These are phyloP conservation scores for Vitis hybrid DNA, from an alignment of 177 flowering plant genomes.

Conservation along the genomic window DNA sequence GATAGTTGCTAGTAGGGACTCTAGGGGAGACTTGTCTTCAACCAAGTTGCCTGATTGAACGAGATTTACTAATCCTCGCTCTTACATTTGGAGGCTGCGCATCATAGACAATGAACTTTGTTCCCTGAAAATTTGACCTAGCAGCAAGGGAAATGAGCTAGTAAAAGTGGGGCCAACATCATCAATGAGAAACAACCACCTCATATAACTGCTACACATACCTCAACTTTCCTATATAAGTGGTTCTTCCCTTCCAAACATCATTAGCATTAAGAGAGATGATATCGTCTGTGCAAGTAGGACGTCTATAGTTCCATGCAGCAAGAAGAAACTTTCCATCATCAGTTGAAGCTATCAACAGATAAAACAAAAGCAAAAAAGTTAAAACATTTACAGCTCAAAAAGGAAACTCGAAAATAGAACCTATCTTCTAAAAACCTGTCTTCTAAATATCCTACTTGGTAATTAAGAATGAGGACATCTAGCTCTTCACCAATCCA, in stretches of 20 bases:
- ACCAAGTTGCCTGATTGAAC: constrained; percentile 49
- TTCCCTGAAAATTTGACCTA: constrained; percentile 82
- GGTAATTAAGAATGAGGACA: too few species aligned
- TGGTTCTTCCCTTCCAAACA: constrained; percentile 54
- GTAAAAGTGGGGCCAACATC: not conserved
- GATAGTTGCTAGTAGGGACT: constrained; percentile 63
- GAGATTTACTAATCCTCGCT: constrained; percentile 48
- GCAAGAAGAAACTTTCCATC: too few species aligned
- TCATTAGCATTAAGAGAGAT: constrained; percentile 57
- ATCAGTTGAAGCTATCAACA: too few species aligned
- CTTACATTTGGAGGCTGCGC: constrained; percentile 58
- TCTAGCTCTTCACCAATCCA: too few species aligned
- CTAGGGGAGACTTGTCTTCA: constrained; percentile 64
- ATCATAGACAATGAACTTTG: constrained; percentile 74
- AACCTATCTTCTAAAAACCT: too few species aligned
- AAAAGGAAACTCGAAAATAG: too few species aligned
- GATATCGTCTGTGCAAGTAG: constrained; percentile 72
- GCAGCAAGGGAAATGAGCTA: not conserved
- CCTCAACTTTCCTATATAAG: constrained; percentile 79
- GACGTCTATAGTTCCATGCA: constrained; percentile 60
- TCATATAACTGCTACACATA: constrained; percentile 10
- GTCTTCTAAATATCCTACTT: too few species aligned
- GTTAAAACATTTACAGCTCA: too few species aligned
- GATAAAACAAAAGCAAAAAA: too few species aligned
- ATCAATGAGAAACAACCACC: not conserved